Percentiles rank a stretch among this genome's conserved stretches.
phyloP scores from a whole-genome alignment of 371 early-diverging fungal species.

The Mucor lusitanicus region DNA sequence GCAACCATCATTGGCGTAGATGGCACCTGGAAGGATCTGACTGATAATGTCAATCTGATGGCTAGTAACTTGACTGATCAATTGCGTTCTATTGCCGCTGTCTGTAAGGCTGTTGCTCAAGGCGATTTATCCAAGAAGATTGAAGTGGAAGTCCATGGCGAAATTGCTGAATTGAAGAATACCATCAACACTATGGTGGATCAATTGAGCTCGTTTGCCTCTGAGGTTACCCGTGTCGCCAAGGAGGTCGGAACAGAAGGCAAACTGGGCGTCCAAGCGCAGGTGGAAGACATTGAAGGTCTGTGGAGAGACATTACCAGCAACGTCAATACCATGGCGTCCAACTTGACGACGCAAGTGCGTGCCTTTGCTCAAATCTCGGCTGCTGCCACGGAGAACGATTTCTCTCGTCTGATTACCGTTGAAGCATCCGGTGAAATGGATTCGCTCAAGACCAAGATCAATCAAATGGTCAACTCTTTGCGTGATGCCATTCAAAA shows the following conservation, averaged over 20 bases:
- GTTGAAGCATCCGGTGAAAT: constrained; percentile 77
- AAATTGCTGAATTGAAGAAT: constrained; percentile 37
- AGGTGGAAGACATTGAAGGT: constrained; percentile 59
- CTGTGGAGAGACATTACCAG: constrained; percentile 71
- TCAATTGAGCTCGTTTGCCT: constrained; percentile 31
- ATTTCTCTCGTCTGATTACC: constrained; percentile 71
- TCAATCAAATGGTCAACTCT: constrained; percentile 72
- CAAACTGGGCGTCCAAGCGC: constrained; percentile 39
- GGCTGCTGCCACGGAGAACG: constrained; percentile 66
- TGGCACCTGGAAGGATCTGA: constrained; percentile 61
- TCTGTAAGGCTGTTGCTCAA: constrained; percentile 36
- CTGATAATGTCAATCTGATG: constrained; percentile 44
- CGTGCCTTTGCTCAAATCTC: constrained; percentile 67
- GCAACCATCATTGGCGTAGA: constrained; percentile 53
- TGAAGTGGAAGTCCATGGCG: constrained; percentile 36
- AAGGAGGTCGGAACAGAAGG: constrained; percentile 61
- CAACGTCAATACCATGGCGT: constrained; percentile 57
- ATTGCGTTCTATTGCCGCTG: constrained; percentile 33
- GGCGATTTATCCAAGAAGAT: constrained; percentile 37
- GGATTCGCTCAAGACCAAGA: constrained; percentile 78
- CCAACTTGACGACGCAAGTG: constrained; percentile 56
- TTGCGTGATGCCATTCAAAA: constrained; percentile 74
- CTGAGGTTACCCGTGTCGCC: constrained; percentile 49
- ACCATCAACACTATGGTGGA: constrained; percentile 38
- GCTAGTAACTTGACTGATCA: constrained; percentile 34